phyloP scores from a whole-genome alignment of 768 basidiomycete species.

The Boletus reticulatus region DNA sequence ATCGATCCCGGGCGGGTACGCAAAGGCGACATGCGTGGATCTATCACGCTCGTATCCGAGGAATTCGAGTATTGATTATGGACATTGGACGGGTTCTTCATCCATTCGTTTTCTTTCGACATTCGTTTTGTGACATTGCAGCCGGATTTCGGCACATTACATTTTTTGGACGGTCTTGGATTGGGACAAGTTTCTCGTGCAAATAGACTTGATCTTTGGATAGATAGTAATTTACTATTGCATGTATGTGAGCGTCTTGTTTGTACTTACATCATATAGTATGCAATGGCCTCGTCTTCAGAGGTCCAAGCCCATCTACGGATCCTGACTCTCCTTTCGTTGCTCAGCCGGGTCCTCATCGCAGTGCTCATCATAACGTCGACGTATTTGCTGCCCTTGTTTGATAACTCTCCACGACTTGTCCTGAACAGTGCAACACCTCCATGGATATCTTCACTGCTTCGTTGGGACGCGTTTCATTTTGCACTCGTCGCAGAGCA shows the following conservation, averaged over 20 bases:
- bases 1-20: constrained; percentile 54
- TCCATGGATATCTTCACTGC: constrained; percentile 33
- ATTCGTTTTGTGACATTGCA: constrained; percentile 3
- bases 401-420: constrained; percentile 29
- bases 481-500: constrained; percentile 65
- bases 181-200: too few species aligned
- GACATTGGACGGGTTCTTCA: background rate
- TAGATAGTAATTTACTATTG: too few species aligned
- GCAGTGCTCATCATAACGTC: constrained; percentile 20
- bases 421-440: constrained; percentile 6
- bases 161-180: too few species aligned
- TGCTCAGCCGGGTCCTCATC: constrained; percentile 19
- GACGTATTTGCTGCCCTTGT: constrained; percentile 19
- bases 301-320: constrained; percentile 12
- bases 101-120: background rate
- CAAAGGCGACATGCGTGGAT: constrained; percentile 56
- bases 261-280: too few species aligned
- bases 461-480: constrained; percentile 91
- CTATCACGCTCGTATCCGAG: constrained; percentile 61
- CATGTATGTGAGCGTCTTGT: too few species aligned
- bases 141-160: background rate
- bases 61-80: constrained; percentile 57
- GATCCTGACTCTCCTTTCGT: constrained; percentile 21
- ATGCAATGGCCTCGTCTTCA: background rate
- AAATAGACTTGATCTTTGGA: background rate